A percentile compares a stretch with the other conserved stretches of the same genome.
phyloP scores from a whole-genome alignment of 2,329 filamentous ascomycete species.

The Xylaria sp. region DNA sequence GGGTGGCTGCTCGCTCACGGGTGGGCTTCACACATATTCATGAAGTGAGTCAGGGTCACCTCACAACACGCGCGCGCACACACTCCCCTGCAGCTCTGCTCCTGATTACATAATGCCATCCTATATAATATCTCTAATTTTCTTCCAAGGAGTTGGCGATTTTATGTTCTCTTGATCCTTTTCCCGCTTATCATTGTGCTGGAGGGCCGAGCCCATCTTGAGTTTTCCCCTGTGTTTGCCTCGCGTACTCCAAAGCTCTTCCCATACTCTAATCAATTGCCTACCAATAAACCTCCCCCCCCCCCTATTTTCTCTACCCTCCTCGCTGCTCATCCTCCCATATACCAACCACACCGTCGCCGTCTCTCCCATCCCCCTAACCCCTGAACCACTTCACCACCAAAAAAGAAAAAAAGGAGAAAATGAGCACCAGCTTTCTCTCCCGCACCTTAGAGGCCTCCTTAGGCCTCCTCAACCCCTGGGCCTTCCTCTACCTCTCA shows the following conservation, averaged over 20 bases:
- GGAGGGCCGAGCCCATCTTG: neutral
- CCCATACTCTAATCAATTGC: neutral
- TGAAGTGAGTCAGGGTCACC: neutral
- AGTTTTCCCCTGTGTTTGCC: neutral
- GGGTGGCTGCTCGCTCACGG: too few species aligned
- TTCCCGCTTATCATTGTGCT: neutral
- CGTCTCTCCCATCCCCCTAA: neutral
- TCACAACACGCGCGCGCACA: neutral
- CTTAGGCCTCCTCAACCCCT: constrained; percentile 58
- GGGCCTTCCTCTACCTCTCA: constrained; percentile 63
- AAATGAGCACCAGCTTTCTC: constrained; percentile 31
- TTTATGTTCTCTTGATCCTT: neutral
- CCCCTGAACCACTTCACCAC: neutral
- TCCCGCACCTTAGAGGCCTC: constrained; percentile 43
- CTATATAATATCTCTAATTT: neutral
- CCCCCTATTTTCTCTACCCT: neutral
- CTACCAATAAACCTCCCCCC: neutral
- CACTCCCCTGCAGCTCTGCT: neutral
- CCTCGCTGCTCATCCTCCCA: neutral
- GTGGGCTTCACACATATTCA: neutral
- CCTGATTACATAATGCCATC: neutral
- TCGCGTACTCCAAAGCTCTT: neutral
- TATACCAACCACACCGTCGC: neutral
- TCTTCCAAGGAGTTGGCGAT: neutral
- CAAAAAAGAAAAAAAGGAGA: neutral